These are phyloP conservation scores for Adansonia madagascariensis DNA, from an alignment of 441 rosid species.

Conservation along the genomic window DNA sequence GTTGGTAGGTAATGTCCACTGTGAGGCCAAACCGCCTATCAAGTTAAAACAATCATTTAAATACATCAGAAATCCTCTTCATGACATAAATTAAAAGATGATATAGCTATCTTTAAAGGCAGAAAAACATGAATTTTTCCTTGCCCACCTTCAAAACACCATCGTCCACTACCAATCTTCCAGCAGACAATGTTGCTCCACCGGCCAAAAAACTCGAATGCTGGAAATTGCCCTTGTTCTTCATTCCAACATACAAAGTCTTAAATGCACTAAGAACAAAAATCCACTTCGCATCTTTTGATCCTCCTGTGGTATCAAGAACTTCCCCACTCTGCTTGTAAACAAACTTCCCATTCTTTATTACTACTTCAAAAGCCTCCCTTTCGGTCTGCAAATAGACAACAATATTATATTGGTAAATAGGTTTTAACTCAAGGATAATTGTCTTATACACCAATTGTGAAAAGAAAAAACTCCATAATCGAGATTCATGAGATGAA, in stretches of 20 bases:
- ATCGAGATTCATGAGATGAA: no score
- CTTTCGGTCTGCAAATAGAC: constrained; percentile 70
- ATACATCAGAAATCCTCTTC: background rate
- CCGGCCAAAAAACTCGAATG: constrained; percentile 83
- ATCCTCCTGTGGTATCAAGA: constrained; percentile 56
- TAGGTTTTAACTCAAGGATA: background rate
- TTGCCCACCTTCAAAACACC: constrained; percentile 59
- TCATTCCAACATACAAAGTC: constrained; percentile 56
- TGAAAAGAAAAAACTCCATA: no score
- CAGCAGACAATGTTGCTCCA: constrained; percentile 78
- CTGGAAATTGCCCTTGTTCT: constrained; percentile 70
- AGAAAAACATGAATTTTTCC: constrained; percentile 24
- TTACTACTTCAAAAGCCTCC: constrained; percentile 68
- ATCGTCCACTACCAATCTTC: constrained; percentile 57
- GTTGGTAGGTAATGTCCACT: constrained; percentile 86
- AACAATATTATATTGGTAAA: background rate
- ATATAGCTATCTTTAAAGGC: background rate
- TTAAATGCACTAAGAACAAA: constrained; percentile 72
- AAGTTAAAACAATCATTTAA: constrained; percentile 21
- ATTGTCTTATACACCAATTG: no score
- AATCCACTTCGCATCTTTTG: constrained; percentile 66
- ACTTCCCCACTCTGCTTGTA: constrained; percentile 52
- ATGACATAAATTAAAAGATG: background rate
- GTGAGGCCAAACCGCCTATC: constrained; percentile 77
- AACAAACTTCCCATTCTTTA: constrained; percentile 55